A percentile compares a stretch with the other conserved stretches of the same genome.
These are phyloP conservation scores for Trichoderma asperelloides DNA, from an alignment of 495 filamentous ascomycete species.

Conservation along the genomic window DNA sequence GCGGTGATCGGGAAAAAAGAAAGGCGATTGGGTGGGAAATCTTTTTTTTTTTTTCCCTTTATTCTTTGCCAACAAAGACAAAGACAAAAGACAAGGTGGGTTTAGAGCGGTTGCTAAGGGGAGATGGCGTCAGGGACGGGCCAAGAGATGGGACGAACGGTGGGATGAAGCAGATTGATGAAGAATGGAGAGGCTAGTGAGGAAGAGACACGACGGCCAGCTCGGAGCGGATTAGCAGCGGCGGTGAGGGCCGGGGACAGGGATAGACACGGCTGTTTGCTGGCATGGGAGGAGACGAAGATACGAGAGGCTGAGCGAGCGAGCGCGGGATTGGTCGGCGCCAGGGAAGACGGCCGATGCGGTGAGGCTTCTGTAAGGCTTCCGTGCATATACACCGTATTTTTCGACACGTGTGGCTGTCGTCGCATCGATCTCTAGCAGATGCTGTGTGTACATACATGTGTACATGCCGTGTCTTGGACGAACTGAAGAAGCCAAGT, in stretches of 20 bases:
- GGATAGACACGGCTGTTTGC: no score
- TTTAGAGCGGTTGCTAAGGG: slow-evolving; percentile 2
- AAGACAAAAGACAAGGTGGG: not conserved
- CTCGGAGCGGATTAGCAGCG: no score
- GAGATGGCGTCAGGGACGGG: not conserved
- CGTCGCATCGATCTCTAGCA: no score
- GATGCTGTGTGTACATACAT: not conserved
- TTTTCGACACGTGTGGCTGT: not conserved
- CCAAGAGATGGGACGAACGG: not conserved
- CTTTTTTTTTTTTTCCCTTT: not conserved
- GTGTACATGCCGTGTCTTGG: not conserved
- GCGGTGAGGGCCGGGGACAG: no score
- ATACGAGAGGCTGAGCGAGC: not conserved
- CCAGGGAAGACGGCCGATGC: not conserved
- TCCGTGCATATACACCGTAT: slow-evolving; percentile 6
- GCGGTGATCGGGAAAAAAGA: not conserved
- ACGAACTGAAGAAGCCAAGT: no score
- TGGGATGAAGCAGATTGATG: not conserved
- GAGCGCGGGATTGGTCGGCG: not conserved
- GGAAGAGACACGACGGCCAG: not conserved
- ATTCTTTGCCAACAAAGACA: not conserved
- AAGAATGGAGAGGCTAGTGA: not conserved
- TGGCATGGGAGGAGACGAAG: not conserved
- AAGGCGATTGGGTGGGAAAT: not conserved
- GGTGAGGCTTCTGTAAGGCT: slow-evolving; percentile 3